Percentiles rank a stretch among this genome's conserved stretches.
These are phyloP conservation scores for Leptographium wingfieldii DNA, from an alignment of 2,329 filamentous ascomycete species.

Conservation along the genomic window DNA sequence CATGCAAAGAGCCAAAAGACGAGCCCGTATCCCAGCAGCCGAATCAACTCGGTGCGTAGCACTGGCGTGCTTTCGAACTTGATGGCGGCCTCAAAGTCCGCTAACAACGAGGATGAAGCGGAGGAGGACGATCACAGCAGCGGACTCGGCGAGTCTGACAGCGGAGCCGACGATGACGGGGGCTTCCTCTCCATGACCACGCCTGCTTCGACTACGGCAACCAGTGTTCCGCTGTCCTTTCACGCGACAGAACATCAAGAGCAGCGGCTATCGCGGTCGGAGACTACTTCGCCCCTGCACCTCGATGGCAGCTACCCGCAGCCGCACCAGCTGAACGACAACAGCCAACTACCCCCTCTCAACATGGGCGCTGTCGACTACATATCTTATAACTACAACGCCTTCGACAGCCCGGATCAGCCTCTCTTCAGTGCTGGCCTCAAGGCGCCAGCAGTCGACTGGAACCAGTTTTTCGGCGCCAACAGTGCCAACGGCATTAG, in stretches of 20 bases:
- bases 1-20: slow-evolving; percentile 49
- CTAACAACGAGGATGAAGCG: slow-evolving; percentile 23
- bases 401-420: slow-evolving; percentile 39
- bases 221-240: background rate
- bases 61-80: slow-evolving; percentile 29
- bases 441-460: slow-evolving; percentile 41
- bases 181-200: slow-evolving; percentile 9
- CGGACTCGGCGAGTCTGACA: slow-evolving; percentile 7
- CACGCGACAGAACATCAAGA: slow-evolving; percentile 14
- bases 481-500: slow-evolving; percentile 24
- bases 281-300: slow-evolving; percentile 47
- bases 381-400: slow-evolving; percentile 28
- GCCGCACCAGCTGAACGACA: slow-evolving; percentile 12
- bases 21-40: slow-evolving; percentile 47
- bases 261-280: slow-evolving; percentile 45
- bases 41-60: slow-evolving; percentile 45
- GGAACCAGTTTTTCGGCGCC: slow-evolving; percentile 36
- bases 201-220: slow-evolving; percentile 22
- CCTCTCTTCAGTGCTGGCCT: slow-evolving; percentile 51
- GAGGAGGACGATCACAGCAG: slow-evolving; percentile 16
- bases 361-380: slow-evolving; percentile 46
- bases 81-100: slow-evolving; percentile 23
- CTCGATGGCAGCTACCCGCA: slow-evolving; percentile 23
- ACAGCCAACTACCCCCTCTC: slow-evolving; percentile 40
- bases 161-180: slow-evolving; percentile 8